Conservation (phyloP, 1,284 basidiomycete genomes). For the Coniferiporia weirii region DNA sequence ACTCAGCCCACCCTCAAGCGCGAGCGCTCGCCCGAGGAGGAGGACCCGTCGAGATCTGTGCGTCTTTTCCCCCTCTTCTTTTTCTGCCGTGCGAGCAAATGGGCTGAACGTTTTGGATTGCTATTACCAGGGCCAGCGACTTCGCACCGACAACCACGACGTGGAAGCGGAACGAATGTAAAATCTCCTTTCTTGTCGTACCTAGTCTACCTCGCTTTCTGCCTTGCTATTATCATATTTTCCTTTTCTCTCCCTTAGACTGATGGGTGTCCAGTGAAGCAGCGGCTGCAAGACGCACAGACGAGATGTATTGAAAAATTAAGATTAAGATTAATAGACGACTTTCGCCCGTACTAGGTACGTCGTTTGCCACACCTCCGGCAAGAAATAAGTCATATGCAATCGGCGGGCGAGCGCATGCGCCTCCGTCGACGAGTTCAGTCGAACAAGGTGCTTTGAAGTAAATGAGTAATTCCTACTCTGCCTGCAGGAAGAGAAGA, state of each 20-base stretch:
- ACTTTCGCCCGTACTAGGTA: conserved; percentile 52
- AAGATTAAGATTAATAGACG: conserved; percentile 41
- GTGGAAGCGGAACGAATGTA: conserved; percentile 63
- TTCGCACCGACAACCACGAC: conserved; percentile 52
- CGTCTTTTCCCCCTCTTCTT: conserved; percentile 24
- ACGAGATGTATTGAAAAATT: background rate
- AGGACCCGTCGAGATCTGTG: conserved; percentile 53
- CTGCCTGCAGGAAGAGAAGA: conserved; percentile 28
- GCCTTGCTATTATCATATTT: conserved; percentile 8
- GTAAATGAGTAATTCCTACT: conserved; percentile 36
- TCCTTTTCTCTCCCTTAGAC: background rate
- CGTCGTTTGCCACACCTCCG: conserved; percentile 33
- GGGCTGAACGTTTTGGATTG: background rate
- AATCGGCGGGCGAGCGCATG: conserved; percentile 57
- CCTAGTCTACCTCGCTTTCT: conserved; percentile 9
- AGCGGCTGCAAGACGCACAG: background rate
- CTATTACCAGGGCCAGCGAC: conserved; percentile 40
- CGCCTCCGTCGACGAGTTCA: conserved; percentile 55
- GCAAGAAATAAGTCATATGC: conserved; percentile 51
- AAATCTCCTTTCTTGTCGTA: conserved; percentile 11
- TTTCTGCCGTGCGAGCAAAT: background rate
- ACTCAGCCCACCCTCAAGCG: conserved; percentile 47
- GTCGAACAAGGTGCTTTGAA: conserved; percentile 49
- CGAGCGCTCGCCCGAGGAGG: conserved; percentile 65
- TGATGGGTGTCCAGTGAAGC: no score